These are phyloP conservation scores for Tarenaya hassleriana DNA, from an alignment of 345 rosid species.

Conservation along the genomic window DNA sequence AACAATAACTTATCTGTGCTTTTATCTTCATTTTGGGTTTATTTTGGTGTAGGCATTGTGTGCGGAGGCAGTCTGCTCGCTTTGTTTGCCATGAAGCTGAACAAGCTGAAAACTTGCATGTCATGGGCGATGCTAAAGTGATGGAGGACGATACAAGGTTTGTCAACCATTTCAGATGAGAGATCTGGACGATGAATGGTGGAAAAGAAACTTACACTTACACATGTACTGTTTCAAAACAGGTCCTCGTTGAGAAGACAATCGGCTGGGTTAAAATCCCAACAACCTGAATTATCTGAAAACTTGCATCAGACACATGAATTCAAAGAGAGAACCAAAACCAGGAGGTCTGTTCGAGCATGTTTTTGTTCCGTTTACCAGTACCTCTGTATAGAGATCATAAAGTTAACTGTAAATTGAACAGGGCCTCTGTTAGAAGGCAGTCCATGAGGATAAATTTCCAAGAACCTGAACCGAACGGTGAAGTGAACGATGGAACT, in stretches of 20 bases:
- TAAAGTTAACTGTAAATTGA: background rate
- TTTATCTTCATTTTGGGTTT: background rate
- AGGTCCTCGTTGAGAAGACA: constrained; percentile 29
- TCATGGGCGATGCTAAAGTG: constrained; percentile 26
- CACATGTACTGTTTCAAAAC: constrained; percentile 4
- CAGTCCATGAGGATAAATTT: constrained; percentile 29
- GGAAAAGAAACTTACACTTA: constrained; percentile 9
- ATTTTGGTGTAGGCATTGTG: constrained; percentile 6
- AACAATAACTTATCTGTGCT: constrained; percentile 8
- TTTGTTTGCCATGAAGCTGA: constrained; percentile 25
- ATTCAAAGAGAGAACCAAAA: constrained; percentile 12
- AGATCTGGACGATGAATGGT: background rate
- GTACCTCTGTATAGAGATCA: background rate
- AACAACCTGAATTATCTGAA: constrained; percentile 21
- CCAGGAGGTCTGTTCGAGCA: constrained; percentile 22
- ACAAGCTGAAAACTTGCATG: constrained; percentile 13
- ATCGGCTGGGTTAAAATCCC: constrained; percentile 22
- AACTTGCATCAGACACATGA: constrained; percentile 14
- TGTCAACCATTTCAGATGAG: constrained; percentile 8
- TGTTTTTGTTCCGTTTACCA: constrained; percentile 3
- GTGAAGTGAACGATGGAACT: constrained; percentile 17
- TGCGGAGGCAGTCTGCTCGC: constrained; percentile 29
- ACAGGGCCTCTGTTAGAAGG: constrained; percentile 22
- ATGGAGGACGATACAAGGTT: constrained; percentile 38
- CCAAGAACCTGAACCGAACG: constrained; percentile 17